Conservation (phyloP, 169 alveolate species). For the Cryptosporidium muris region DNA sequence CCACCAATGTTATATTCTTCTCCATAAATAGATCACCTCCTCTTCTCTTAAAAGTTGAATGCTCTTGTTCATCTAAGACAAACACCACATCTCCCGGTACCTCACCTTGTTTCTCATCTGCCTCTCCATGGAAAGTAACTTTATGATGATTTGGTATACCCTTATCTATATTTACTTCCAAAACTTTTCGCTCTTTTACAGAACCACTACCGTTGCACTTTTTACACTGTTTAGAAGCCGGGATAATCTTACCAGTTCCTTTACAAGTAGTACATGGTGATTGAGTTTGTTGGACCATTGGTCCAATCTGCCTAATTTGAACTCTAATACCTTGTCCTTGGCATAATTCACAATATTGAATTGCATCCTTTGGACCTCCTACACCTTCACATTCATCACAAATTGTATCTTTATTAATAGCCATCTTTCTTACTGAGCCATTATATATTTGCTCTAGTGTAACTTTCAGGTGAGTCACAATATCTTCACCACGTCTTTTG, state of each 20-base stretch:
- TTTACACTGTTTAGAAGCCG: conserved; percentile 89
- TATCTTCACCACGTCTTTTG: conserved; percentile 89
- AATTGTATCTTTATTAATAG: conserved; percentile 91
- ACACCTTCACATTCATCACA: conserved; percentile 95
- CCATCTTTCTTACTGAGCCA: conserved; percentile 93
- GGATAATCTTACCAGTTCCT: conserved; percentile 90
- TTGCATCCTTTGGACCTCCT: conserved; percentile 95
- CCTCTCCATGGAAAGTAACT: conserved; percentile 93
- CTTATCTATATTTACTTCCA: conserved; percentile 92
- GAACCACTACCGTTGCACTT: conserved; percentile 89
- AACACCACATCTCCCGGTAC: conserved; percentile 94
- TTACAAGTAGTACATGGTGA: conserved; percentile 90
- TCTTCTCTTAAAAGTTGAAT: conserved; percentile 89
- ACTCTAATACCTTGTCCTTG: conserved; percentile 92
- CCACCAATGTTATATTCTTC: conserved; percentile 88
- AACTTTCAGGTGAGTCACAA: conserved; percentile 88
- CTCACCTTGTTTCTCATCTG: conserved; percentile 94
- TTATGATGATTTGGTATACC: conserved; percentile 95
- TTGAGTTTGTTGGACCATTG: conserved; percentile 90
- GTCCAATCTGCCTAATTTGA: conserved; percentile 89
- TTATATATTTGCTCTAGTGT: conserved; percentile 96
- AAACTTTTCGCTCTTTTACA: conserved; percentile 87
- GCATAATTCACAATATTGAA: conserved; percentile 91
- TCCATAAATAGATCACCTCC: conserved; percentile 93
- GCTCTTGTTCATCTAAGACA: conserved; percentile 87